Percentiles rank a stretch among this genome's conserved stretches.
Conservation (phyloP, 805 yeast genomes). For the Barnettozyma sucrosica region DNA sequence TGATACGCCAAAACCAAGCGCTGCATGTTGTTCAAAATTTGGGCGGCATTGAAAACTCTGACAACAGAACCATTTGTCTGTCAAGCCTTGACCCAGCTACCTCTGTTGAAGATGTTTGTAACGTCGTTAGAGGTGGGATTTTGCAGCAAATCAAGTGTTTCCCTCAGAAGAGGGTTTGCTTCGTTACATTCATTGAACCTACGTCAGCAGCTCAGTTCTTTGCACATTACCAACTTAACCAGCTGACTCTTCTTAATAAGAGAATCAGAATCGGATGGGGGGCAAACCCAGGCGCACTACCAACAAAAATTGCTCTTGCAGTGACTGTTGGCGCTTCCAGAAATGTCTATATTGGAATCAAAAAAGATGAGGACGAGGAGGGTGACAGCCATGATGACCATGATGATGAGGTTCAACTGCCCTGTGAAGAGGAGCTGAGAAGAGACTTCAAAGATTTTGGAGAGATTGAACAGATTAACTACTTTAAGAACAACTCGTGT, state of each 20-base stretch:
- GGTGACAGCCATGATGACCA: conserved; percentile 25
- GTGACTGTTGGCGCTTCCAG: conserved; percentile 73
- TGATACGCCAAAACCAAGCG: conserved; percentile 86
- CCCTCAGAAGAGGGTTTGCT: conserved; percentile 53
- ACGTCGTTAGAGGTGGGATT: conserved; percentile 72
- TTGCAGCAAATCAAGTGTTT: conserved; percentile 52
- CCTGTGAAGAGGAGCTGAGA: conserved; percentile 45
- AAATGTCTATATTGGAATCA: conserved; percentile 67
- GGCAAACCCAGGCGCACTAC: conserved; percentile 57
- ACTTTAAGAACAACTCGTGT: conserved; percentile 61
- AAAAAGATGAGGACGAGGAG: conserved; percentile 30
- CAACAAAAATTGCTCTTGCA: conserved; percentile 49
- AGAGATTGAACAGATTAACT: conserved; percentile 70
- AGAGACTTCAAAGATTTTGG: conserved; percentile 61
- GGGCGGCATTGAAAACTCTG: conserved; percentile 77
- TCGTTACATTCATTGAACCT: conserved; percentile 63
- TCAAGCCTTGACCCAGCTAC: conserved; percentile 63
- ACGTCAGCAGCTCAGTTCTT: conserved; percentile 61
- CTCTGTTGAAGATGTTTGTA: conserved; percentile 67
- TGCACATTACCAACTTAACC: conserved; percentile 52
- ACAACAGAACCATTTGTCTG: conserved; percentile 64
- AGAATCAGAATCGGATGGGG: conserved; percentile 67
- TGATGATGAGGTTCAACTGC: conserved; percentile 30
- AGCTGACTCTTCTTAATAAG: conserved; percentile 54
- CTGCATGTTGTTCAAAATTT: conserved; percentile 77